A percentile compares a stretch with the other conserved stretches of the same genome.
phyloP scores from a whole-genome alignment of 2,329 filamentous ascomycete species.

The Zarea fungicola region DNA sequence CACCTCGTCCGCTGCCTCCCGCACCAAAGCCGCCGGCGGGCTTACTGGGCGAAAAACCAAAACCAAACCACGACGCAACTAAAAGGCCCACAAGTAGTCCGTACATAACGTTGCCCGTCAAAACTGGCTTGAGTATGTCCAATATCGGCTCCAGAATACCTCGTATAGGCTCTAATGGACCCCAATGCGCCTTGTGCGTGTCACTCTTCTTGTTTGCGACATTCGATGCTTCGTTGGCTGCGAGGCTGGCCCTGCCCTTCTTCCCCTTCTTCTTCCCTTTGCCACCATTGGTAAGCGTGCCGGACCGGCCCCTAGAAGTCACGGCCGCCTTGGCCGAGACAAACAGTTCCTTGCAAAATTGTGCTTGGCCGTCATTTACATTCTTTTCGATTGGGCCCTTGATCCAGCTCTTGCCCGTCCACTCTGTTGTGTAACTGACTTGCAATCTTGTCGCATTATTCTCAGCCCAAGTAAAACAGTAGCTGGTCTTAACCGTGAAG shows the following conservation, averaged over 20 bases:
- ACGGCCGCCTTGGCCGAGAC: slow-evolving; percentile 69
- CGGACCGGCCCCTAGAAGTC: slow-evolving; percentile 54
- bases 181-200: slow-evolving; percentile 57
- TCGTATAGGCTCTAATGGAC: slow-evolving; percentile 72
- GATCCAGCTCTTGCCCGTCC: slow-evolving; percentile 97
- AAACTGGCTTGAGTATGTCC: slow-evolving; percentile 63
- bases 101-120: slow-evolving; percentile 74
- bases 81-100: slow-evolving; percentile 68
- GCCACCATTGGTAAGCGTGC: slow-evolving; percentile 39
- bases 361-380: slow-evolving; percentile 80
- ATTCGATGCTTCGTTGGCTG: slow-evolving; percentile 34
- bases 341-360: slow-evolving; percentile 77
- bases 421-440: slow-evolving; percentile 87
- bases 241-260: slow-evolving; percentile 44
- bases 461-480: slow-evolving; percentile 89
- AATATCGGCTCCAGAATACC: slow-evolving; percentile 63
- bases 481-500: slow-evolving; percentile 88
- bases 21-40: slow-evolving; percentile 31
- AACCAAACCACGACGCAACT: slow-evolving; percentile 68
- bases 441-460: slow-evolving; percentile 79
- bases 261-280: slow-evolving; percentile 61
- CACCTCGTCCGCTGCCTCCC: slow-evolving; percentile 12
- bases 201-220: slow-evolving; percentile 36
- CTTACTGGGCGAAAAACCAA: slow-evolving; percentile 42
- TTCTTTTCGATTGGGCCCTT: slow-evolving; percentile 98